Evolutionary conservation across 169 alveolate species (phyloP), one percentile per base, ranked within the genome.

Genomic region (Cyclospora cayetanensis): DNA sequence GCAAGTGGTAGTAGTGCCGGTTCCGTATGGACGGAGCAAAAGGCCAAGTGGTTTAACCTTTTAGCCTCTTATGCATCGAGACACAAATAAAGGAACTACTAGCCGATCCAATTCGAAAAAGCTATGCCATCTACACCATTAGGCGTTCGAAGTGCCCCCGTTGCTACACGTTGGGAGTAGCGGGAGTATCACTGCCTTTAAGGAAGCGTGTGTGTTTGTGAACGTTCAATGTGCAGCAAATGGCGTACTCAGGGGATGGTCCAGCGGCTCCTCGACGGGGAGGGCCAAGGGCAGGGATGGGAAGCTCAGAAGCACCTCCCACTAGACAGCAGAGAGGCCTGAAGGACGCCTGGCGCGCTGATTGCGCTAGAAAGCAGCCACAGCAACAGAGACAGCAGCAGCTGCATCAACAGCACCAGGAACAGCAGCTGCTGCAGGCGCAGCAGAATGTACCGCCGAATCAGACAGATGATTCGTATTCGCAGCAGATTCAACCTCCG

Each of bases 301-400:
- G 80, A 20, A 55, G 53, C 7, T 41, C 55, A 4, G 83, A 72
- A 55, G 83, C 55, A 37, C 83, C 83, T 46, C 52, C 83, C 9
- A 55, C 70, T 41, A 20, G 87, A 15, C 70, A 77, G 87, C 65
- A 77, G 87, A 43, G 87, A 29, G 87, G 87, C n/a, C 46, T 46
- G 4, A 46, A 77, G 87, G 87, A 46, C 70, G 42, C 39, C 7
- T 77, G 87, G 87, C 70, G 87, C 35, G 25, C 70, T 4, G 65
- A 43, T 31, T 41, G 80, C 31, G 43, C 91, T 25, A 60, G 37
- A 41, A 83, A 83, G 4, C 91, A 83, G 91, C 91, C 55, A 80
- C 91, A 42, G 66, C 91, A 60, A 31, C 60, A 41, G 77, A 79
- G 63, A 66, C 91, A 63, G 41, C 72, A 60, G 0, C n/a, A 31